Evolutionary conservation across 495 filamentous ascomycete species (phyloP), one percentile per base, ranked within the genome.

Genomic region (Talaromyces ruber): DNA sequence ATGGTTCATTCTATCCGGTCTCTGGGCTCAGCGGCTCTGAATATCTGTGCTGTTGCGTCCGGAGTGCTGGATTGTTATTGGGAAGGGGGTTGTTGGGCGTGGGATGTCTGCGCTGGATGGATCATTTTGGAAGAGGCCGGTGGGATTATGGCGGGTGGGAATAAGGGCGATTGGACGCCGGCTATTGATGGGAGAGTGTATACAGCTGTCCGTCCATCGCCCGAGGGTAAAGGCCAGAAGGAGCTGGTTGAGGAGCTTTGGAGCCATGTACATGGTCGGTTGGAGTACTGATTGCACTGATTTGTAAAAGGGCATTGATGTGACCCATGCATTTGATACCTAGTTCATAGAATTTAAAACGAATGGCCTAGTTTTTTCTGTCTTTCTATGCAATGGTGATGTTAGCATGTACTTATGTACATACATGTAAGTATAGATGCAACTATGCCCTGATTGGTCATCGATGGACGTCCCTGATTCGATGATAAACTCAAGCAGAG

Each of bases 71-170:
- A 97, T 75, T 59, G 86, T 30, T 97, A 95, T 66, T 97, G 93
- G 93, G 93, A 97, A 68, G 91, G 90, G 14, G 93, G 93, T 7
- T 93, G 89, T 71, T 97, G 91, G 88, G 90, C 89, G 28, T 97
- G 93, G 93, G 93, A 97, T 76, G 91, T 96, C 12, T 89, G 87
- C 65, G 93, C 93, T 7, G 93, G 86, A 0, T 96, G 93, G 93
- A 86, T 92, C 30, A 89, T 97, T 65, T 74, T 97, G 18, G 78
- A 76, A 22, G 93, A 97, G 74, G 90, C 92, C 0, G 93, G 93
- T 0, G 93, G 93, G 1, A 80, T 86, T 39, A 85, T 96, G 71
- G 90, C 83, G 3, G 83, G 87, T 68, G 90, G 86, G 4, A 95
- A 93, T 69, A 85, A 86, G 0, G 91, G 88, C 3, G 81, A 81